Percentiles rank a stretch among this genome's conserved stretches.
Evolutionary conservation across 768 basidiomycete genomes (phyloP).

Genomic region (Phallus indusiatus): DNA sequence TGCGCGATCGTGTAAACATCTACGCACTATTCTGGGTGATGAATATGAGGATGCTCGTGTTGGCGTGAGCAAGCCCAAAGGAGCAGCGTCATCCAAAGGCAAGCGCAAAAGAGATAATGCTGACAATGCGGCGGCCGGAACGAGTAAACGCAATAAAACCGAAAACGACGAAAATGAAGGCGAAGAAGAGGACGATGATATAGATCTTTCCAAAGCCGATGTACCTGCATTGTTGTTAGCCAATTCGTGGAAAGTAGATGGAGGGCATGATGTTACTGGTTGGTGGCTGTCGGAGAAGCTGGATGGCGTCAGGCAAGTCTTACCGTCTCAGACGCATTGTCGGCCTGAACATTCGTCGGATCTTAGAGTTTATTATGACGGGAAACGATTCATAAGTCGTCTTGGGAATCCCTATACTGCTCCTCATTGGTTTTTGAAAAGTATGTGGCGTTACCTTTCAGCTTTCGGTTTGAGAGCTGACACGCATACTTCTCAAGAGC

Average conservation of each 20-base stretch:
- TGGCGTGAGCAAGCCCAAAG: constrained; percentile 19
- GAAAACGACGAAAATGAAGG: constrained; percentile 4
- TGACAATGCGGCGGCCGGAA: constrained; percentile 1
- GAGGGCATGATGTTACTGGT: constrained; percentile 42
- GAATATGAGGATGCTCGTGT: constrained; percentile 35
- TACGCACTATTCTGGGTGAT: constrained; percentile 35
- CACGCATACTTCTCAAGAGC: constrained; percentile 22
- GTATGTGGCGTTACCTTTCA: constrained; percentile 23
- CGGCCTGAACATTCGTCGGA: neutral
- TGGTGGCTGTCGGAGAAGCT: constrained; percentile 59
- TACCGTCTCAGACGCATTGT: neutral
- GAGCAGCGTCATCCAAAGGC: constrained; percentile 3
- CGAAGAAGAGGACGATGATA: constrained; percentile 4
- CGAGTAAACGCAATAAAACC: neutral
- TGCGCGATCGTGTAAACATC: constrained; percentile 41
- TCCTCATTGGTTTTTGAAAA: constrained; percentile 47
- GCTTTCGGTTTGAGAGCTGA: neutral
- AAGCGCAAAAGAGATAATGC: constrained; percentile 11
- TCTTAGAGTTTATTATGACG: constrained; percentile 41
- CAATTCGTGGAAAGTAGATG: constrained; percentile 48
- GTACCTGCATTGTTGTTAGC: constrained; percentile 43
- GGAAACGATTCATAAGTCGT: constrained; percentile 42
- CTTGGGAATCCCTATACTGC: constrained; percentile 50
- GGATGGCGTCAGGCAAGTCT: constrained; percentile 47
- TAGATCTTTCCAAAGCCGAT: constrained; percentile 17